Evolutionary conservation across 495 filamentous ascomycete genomes (phyloP).

Genomic region (Cenococcum geophilum): DNA sequence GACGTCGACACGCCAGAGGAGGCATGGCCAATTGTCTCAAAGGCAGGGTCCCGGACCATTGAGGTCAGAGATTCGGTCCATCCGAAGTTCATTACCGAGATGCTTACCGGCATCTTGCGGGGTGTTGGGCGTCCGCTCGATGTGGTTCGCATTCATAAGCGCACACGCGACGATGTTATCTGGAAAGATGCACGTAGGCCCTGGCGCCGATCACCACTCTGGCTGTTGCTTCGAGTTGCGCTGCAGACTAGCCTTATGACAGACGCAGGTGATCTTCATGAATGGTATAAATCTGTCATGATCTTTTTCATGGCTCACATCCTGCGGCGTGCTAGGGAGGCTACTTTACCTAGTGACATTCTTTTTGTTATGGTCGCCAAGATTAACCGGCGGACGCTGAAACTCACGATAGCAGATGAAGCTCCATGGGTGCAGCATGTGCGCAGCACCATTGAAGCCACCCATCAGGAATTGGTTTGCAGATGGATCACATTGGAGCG

Average conservation of each 20-base stretch:
- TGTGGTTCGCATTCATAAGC: constrained; percentile 45
- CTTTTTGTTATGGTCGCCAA: constrained; percentile 19
- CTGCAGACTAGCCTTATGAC: constrained; percentile 44
- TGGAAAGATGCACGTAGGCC: constrained; percentile 43
- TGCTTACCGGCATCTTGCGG: constrained; percentile 46
- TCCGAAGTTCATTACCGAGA: constrained; percentile 52
- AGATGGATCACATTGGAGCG: neutral
- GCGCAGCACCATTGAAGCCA: neutral
- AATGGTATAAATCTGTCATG: constrained; percentile 56
- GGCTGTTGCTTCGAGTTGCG: constrained; percentile 54
- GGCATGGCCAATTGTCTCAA: constrained; percentile 40
- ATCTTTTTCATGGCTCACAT: constrained; percentile 50
- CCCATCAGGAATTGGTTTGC: neutral
- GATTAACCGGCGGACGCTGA: constrained; percentile 15
- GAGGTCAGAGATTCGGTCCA: constrained; percentile 51
- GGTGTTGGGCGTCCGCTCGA: constrained; percentile 39
- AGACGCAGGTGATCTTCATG: no score
- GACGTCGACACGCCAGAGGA: constrained; percentile 39
- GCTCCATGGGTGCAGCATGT: neutral
- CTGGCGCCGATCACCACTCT: constrained; percentile 54
- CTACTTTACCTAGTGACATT: constrained; percentile 11
- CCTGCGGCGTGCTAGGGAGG: constrained; percentile 16
- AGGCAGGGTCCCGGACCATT: constrained; percentile 36
- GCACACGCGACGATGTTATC: constrained; percentile 55
- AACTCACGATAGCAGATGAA: neutral